These are phyloP conservation scores for Neurospora sp. DNA, from an alignment of 495 filamentous ascomycete genomes.

Conservation along the genomic window DNA sequence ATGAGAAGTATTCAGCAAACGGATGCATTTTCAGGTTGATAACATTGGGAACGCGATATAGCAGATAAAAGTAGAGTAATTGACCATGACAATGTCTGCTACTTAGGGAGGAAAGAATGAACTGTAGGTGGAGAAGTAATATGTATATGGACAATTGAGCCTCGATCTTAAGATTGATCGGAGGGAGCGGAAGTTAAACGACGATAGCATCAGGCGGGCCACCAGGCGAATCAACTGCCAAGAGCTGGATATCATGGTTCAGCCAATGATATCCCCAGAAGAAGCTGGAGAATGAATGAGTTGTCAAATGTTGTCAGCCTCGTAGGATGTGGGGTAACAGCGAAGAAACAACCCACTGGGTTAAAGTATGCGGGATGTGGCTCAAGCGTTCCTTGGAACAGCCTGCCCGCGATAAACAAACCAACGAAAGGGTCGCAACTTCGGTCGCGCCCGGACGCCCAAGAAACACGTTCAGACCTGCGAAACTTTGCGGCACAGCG, in stretches of 20 bases:
- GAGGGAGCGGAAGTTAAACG: background rate
- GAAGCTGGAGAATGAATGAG: background rate
- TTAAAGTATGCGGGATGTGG: background rate
- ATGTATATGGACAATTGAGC: background rate
- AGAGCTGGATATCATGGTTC: background rate
- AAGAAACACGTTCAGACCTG: background rate
- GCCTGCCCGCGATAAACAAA: slow-evolving; percentile 13
- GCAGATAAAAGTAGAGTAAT: background rate
- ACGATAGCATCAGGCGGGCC: background rate
- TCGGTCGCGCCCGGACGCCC: slow-evolving; percentile 5
- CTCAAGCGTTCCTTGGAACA: slow-evolving; percentile 2
- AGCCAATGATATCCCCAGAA: background rate
- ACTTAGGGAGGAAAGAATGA: background rate
- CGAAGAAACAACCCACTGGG: slow-evolving; percentile 1
- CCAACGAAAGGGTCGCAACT: slow-evolving; percentile 6
- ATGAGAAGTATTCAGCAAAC: too few species aligned
- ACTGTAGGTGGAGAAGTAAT: background rate
- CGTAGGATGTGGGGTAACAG: background rate
- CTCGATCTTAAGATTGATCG: background rate
- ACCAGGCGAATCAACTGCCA: background rate
- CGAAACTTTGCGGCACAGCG: background rate
- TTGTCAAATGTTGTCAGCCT: background rate
- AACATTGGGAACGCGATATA: background rate
- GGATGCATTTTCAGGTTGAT: too few species aligned
- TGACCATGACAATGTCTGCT: background rate